A percentile compares a stretch with the other conserved stretches of the same genome.
phyloP scores from a whole-genome alignment of 495 filamentous ascomycete species.

The Hyaloscypha variabilis region DNA sequence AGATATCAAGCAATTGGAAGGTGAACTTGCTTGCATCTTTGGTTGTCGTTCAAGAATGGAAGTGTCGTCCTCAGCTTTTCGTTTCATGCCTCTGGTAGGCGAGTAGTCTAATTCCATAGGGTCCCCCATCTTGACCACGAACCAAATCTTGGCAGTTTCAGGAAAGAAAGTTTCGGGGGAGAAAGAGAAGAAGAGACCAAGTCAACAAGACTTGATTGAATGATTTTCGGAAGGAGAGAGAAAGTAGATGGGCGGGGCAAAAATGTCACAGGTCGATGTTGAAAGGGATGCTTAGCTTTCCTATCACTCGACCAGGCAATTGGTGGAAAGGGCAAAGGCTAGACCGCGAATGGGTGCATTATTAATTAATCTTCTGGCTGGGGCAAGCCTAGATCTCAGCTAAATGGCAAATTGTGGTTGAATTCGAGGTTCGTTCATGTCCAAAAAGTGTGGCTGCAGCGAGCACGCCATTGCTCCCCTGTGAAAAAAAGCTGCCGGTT shows the following conservation, averaged over 20 bases:
- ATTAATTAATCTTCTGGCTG: neutral
- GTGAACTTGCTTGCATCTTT: slow-evolving; percentile 7
- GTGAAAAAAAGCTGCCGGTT: neutral
- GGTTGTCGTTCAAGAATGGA: slow-evolving; percentile 16
- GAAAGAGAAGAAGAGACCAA: neutral
- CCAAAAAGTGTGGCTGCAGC: neutral
- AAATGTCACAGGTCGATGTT: neutral
- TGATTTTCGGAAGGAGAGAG: neutral
- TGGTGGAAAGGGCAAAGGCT: neutral
- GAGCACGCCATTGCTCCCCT: neutral
- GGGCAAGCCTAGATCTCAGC: slow-evolving; percentile 3
- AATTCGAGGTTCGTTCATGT: neutral
- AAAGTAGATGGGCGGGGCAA: neutral
- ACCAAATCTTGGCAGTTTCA: neutral
- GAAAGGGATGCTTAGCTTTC: slow-evolving; percentile 8
- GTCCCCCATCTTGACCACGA: slow-evolving; percentile 24
- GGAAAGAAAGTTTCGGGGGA: neutral
- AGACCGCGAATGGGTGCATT: neutral
- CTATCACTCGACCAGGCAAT: neutral
- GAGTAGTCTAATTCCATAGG: slow-evolving; percentile 25
- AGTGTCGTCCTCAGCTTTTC: slow-evolving; percentile 20
- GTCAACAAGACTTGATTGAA: slow-evolving; percentile 2
- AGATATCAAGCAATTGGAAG: neutral
- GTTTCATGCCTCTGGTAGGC: slow-evolving; percentile 16
- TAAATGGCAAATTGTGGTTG: neutral